Conservation (phyloP, 2,329 filamentous ascomycete species). For the Cercospora sojina region DNA sequence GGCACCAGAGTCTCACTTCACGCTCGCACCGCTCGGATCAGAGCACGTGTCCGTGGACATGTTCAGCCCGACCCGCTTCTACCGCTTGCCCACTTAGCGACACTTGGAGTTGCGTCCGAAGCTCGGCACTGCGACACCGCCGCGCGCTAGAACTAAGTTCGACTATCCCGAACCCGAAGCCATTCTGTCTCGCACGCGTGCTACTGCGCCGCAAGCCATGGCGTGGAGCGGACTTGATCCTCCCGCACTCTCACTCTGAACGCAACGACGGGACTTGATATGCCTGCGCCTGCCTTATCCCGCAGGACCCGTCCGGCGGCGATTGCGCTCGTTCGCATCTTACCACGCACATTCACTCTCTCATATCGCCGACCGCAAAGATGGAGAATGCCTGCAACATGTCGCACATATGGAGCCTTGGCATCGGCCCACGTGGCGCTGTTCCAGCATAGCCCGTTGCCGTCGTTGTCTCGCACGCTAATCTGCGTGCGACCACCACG, state of each 20-base stretch:
- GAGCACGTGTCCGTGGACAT: too few relatives aligned
- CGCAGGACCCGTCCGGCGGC: background rate
- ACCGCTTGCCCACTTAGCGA: background rate
- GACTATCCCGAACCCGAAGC: background rate
- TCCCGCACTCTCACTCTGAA: background rate
- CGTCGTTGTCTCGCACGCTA: background rate
- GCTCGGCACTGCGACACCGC: background rate
- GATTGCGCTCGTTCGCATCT: background rate
- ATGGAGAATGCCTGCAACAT: constrained; percentile 2
- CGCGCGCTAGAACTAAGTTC: too few relatives aligned
- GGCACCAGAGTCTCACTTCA: background rate
- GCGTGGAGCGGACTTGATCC: background rate
- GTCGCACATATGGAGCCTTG: background rate
- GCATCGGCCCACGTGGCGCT: background rate
- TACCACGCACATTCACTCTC: background rate
- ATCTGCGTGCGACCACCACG: background rate
- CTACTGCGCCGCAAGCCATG: background rate
- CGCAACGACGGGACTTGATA: background rate
- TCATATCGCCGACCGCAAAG: background rate
- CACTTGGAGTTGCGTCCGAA: background rate
- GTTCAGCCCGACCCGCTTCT: background rate
- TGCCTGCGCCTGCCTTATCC: background rate
- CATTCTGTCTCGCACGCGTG: background rate
- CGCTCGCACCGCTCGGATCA: background rate
- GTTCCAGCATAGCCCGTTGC: background rate